Evolutionary conservation across 2,329 filamentous ascomycete genomes (phyloP), one percentile per base, ranked within the genome.

Genomic region (Exophiala bonariae): DNA sequence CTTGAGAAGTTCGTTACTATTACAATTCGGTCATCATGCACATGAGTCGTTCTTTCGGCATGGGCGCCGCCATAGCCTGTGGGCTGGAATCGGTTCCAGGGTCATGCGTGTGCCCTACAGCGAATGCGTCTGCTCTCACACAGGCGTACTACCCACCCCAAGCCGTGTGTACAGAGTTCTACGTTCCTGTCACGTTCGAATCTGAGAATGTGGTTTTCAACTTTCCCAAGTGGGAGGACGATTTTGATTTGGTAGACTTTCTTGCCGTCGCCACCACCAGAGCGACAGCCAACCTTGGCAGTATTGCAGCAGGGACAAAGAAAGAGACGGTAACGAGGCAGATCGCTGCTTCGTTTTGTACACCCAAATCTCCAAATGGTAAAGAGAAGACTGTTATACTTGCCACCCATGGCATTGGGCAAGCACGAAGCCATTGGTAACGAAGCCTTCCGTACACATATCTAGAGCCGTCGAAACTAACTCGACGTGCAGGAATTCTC

Each of bases 321-420:
- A 48, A 31, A n/a, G 45, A 43, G 16, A 49, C 9, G 3, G 23
- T 44, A n/a, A 49, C 46, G n/a, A 35, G 40, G 31, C 32, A 42
- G 31, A 55, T 55, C 32, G 45, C 49, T 3, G 52, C 49, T 11
- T 53, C 52, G 7, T 55, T 55, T 33, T 55, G 52, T 20, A 53
- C 49, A 10, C 52, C 52, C 7, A 50, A 47, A 28, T 19, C 28
- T 20, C 28, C 41, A 8, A 45, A 36, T 16, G 42, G 47, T n/a
- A 76, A 59, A 20, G 36, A 60, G 37, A 62, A 60, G 48, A 63
- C 54, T 5, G 56, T 67, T 10, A 51, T 66, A 17, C 30, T 66
- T n/a, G 59, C 62, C 4, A 63, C 61, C 9, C 62, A 66, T 58
- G 63, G 63, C 8, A 55, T 66, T 36, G 61, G 59, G 5, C 62